These are phyloP conservation scores for Candida berthetii DNA, from an alignment of 805 yeast genomes.

Conservation along the genomic window DNA sequence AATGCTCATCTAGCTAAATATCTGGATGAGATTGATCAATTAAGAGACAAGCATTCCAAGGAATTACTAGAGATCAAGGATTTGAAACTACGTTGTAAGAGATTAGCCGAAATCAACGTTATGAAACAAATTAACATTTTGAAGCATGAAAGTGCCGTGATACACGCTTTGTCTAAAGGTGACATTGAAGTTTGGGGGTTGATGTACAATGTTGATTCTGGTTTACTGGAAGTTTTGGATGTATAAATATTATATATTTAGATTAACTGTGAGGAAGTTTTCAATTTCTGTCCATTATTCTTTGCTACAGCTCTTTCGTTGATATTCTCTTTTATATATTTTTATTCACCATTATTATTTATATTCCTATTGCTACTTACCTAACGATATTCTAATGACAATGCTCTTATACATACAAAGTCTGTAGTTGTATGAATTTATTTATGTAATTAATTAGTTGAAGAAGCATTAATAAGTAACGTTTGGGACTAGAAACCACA, in stretches of 20 bases:
- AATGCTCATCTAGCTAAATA: slow-evolving; percentile 26
- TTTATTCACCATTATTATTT: too few relatives aligned
- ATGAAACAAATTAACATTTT: slow-evolving; percentile 65
- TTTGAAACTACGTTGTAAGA: slow-evolving; percentile 47
- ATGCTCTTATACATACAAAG: too few relatives aligned
- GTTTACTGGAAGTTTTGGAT: slow-evolving; percentile 44
- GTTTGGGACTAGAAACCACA: too few relatives aligned
- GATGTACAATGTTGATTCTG: slow-evolving; percentile 78
- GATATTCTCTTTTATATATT: too few relatives aligned
- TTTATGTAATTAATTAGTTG: too few relatives aligned
- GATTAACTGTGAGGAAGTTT: too few relatives aligned
- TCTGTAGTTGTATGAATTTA: too few relatives aligned
- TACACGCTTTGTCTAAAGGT: slow-evolving; percentile 53
- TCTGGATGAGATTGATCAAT: slow-evolving; percentile 62
- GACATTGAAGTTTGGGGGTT: slow-evolving; percentile 77
- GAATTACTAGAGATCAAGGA: slow-evolving; percentile 44
- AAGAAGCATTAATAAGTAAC: too few relatives aligned
- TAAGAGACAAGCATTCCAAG: slow-evolving; percentile 53
- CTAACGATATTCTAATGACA: too few relatives aligned
- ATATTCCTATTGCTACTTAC: background rate
- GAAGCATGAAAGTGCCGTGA: slow-evolving; percentile 47
- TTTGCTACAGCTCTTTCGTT: too few relatives aligned
- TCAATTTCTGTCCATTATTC: too few relatives aligned
- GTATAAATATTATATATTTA: too few relatives aligned
- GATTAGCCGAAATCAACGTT: slow-evolving; percentile 72